Conservation (phyloP, 1,139 yeast species). For the Blastobotrys proliferans region DNA sequence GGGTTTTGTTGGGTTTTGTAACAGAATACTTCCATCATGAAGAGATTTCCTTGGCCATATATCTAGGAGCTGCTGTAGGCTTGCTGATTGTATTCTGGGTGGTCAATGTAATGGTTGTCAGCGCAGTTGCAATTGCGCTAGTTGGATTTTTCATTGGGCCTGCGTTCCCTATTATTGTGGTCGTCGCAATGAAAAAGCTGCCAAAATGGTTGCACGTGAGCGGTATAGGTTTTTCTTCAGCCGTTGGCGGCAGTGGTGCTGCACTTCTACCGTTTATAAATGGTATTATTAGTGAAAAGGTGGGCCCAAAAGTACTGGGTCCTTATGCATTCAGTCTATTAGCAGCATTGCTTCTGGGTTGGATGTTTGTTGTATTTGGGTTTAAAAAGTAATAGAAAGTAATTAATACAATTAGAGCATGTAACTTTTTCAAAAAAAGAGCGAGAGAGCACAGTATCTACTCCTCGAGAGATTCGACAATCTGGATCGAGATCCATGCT, state of each 20-base stretch:
- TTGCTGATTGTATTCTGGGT: constrained; percentile 30
- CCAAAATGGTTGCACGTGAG: constrained; percentile 60
- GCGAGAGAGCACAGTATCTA: no score
- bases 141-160: constrained; percentile 76
- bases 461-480: no score
- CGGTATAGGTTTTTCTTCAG: constrained; percentile 73
- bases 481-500: no score
- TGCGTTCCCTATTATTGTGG: constrained; percentile 69
- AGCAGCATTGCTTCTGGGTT: constrained; percentile 25
- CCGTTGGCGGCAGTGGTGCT: constrained; percentile 80
- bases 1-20: constrained; percentile 43
- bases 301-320: constrained; percentile 29
- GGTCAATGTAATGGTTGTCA: constrained; percentile 26
- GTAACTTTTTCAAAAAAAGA: no score
- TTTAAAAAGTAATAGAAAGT: background rate
- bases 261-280: constrained; percentile 42
- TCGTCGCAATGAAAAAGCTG: constrained; percentile 56
- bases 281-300: constrained; percentile 28
- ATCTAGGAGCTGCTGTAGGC: constrained; percentile 22
- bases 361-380: constrained; percentile 26
- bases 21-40: constrained; percentile 29
- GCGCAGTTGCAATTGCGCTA: constrained; percentile 42
- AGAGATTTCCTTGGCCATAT: constrained; percentile 24
- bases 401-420: no score
- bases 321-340: constrained; percentile 29